phyloP scores from a whole-genome alignment of 2,329 filamentous ascomycete genomes.

The Colletotrichum agaves region DNA sequence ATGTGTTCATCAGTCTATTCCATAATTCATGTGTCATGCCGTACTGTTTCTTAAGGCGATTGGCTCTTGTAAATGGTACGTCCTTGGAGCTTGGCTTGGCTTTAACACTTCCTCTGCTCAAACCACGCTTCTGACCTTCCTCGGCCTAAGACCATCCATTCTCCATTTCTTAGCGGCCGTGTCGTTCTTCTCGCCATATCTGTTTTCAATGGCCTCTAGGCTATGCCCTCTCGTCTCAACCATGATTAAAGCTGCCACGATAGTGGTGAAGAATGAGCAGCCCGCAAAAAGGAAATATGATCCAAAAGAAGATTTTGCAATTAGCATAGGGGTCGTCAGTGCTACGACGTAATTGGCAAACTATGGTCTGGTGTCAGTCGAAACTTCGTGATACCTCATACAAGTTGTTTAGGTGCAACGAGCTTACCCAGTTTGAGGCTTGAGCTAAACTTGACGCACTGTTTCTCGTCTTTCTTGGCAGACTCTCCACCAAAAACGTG shows the following conservation, averaged over 20 bases:
- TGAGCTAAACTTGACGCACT: conserved; percentile 65
- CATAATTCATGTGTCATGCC: no score
- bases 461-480: conserved; percentile 64
- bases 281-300: conserved; percentile 59
- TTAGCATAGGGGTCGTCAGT: conserved; percentile 54
- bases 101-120: not conserved
- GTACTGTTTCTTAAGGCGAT: no score
- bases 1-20: no score
- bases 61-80: no score
- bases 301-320: conserved; percentile 52
- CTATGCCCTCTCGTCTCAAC: conserved; percentile 54
- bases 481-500: conserved; percentile 66
- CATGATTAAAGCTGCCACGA: conserved; percentile 53
- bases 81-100: no score
- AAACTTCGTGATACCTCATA: no score
- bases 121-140: not conserved
- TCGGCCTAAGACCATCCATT: conserved; percentile 2
- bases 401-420: no score
- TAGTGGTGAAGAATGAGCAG: conserved; percentile 50
- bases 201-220: conserved; percentile 53
- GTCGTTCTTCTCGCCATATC: conserved; percentile 9
- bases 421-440: conserved; percentile 60
- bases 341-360: conserved; percentile 58
- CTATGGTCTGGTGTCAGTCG: conserved; percentile 39
- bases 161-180: not conserved